phyloP scores from a whole-genome alignment of 768 basidiomycete genomes.

The Lactarius sanguifluus region DNA sequence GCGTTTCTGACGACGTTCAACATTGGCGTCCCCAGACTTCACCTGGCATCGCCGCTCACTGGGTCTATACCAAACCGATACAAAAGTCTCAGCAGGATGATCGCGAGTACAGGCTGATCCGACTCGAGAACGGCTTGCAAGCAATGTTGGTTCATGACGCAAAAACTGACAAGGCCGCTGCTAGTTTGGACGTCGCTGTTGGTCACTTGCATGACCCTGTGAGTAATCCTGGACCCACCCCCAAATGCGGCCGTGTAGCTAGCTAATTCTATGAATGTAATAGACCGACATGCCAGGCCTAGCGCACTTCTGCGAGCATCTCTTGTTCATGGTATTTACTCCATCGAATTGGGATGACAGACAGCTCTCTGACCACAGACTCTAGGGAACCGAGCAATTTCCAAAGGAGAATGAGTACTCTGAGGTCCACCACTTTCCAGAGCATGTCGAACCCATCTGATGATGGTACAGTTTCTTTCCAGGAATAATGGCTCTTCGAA shows the following conservation, averaged over 20 bases:
- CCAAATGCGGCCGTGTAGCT: not conserved
- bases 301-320: constrained; percentile 94
- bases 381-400: constrained; percentile 76
- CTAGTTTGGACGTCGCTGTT: constrained; percentile 90
- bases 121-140: constrained; percentile 86
- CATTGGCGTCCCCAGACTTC: constrained; percentile 22
- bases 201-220: constrained; percentile 94
- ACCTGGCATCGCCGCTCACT: constrained; percentile 36
- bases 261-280: not conserved
- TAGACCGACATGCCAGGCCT: constrained; percentile 89
- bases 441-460: constrained; percentile 14
- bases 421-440: constrained; percentile 48
- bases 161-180: constrained; percentile 90
- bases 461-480: constrained; percentile 55
- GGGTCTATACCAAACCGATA: constrained; percentile 57
- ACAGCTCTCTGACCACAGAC: constrained; percentile 1
- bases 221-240: constrained; percentile 35
- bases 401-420: constrained; percentile 94
- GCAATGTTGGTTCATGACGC: constrained; percentile 81
- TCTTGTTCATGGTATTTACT: constrained; percentile 85
- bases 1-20: constrained; percentile 23
- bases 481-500: constrained; percentile 88
- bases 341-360: not conserved
- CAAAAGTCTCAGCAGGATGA: constrained; percentile 76
- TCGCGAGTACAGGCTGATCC: constrained; percentile 76